Evolutionary conservation across 345 rosid genomes (phyloP).

Genomic region (Eucalyptus microcorys): DNA sequence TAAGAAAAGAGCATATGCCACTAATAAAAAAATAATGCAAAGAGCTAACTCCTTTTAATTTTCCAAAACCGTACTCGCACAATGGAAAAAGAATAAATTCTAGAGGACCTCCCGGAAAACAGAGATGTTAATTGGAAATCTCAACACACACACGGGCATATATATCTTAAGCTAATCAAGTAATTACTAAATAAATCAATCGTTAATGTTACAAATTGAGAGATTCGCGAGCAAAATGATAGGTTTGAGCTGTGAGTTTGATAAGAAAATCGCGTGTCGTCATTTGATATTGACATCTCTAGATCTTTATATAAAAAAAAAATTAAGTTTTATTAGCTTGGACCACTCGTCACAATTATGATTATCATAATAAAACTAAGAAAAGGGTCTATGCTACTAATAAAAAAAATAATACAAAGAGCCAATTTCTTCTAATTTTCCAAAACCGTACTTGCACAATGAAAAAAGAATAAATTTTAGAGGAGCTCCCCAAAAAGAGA

Average conservation of each 20-base stretch:
- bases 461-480: not conserved
- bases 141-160: fast-evolving
- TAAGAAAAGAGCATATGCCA: not conserved
- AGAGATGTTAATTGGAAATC: not conserved
- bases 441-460: not conserved
- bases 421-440: not conserved
- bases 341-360: not conserved
- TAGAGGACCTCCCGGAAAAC: not conserved
- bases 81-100: no score
- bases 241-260: not conserved
- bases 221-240: not conserved
- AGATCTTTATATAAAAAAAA: not conserved
- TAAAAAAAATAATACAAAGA: no score
- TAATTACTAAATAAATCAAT: not conserved
- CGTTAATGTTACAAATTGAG: not conserved
- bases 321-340: fast-evolving
- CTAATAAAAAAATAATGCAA: not conserved
- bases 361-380: not conserved
- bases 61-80: no score
- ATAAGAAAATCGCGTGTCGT: fast-evolving
- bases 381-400: not conserved
- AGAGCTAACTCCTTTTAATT: not conserved
- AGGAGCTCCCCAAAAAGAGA: not conserved
- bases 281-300: not conserved
- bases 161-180: not conserved